phyloP scores from a whole-genome alignment of 1,284 basidiomycete species.

The Microbotryum intermedium region DNA sequence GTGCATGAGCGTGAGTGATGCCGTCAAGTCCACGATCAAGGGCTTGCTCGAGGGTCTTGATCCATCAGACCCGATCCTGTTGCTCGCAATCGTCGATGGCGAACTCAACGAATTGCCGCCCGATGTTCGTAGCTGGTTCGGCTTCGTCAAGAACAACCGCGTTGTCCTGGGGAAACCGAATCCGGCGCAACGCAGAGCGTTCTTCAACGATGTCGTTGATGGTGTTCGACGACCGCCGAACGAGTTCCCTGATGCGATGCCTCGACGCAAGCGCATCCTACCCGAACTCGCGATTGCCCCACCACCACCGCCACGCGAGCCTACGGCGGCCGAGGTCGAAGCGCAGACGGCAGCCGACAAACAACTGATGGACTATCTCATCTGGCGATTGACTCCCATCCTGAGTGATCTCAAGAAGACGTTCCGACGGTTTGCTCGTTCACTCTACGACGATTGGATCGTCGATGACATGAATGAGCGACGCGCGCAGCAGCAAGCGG shows the following conservation, averaged over 20 bases:
- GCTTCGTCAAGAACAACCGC: conserved; percentile 62
- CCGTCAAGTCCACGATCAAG: conserved; percentile 71
- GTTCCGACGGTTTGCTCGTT: conserved; percentile 81
- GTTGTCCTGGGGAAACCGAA: conserved; percentile 54
- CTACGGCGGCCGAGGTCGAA: conserved; percentile 72
- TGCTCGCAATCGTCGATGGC: conserved; percentile 82
- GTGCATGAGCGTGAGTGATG: conserved; percentile 76
- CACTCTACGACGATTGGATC: conserved; percentile 52
- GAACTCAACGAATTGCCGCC: conserved; percentile 58
- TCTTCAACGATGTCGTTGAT: conserved; percentile 66
- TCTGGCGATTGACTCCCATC: conserved; percentile 77
- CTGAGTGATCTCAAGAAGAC: conserved; percentile 84
- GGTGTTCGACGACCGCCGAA: conserved; percentile 68
- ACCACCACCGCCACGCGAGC: conserved; percentile 74
- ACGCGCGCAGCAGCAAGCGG: conserved; percentile 32
- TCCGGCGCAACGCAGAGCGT: conserved; percentile 55
- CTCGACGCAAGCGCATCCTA: conserved; percentile 70
- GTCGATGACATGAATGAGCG: conserved; percentile 38
- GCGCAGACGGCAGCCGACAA: conserved; percentile 75
- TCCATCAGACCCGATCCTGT: conserved; percentile 82
- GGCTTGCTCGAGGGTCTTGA: conserved; percentile 84
- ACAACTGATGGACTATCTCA: conserved; percentile 68
- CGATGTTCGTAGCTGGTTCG: conserved; percentile 91
- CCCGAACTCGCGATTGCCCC: conserved; percentile 83
- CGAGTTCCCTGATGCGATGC: conserved; percentile 82